Evolutionary conservation across 2,329 filamentous ascomycete species (phyloP).

Genomic region (Calonectria ilicicola): DNA sequence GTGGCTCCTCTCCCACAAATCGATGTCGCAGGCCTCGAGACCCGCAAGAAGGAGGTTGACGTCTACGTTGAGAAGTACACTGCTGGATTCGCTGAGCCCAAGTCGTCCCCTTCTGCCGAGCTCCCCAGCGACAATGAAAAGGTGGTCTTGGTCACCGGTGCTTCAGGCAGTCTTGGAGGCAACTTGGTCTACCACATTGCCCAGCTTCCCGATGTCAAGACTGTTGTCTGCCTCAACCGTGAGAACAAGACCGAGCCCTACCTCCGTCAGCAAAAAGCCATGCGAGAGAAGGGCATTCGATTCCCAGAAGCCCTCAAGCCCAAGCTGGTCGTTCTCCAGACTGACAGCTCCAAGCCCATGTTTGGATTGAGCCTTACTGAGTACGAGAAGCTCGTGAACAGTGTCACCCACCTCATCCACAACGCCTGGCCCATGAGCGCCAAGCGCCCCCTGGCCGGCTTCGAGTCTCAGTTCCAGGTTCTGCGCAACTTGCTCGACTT

Average conservation of each 20-base stretch:
- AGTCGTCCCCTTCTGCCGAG: not conserved
- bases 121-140: not conserved
- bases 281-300: constrained; percentile 11
- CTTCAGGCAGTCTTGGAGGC: constrained; percentile 6
- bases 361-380: constrained; percentile 2
- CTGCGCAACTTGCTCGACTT: constrained; percentile 26
- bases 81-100: not conserved
- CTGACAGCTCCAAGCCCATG: constrained; percentile 12
- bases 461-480: constrained; percentile 35
- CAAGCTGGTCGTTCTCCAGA: constrained; percentile 12
- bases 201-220: constrained; percentile 7
- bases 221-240: constrained; percentile 10
- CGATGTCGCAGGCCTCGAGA: not conserved
- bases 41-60: constrained; percentile 9
- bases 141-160: constrained; percentile 9
- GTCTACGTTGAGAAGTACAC: constrained; percentile 12
- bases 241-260: constrained; percentile 12
- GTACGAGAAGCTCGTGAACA: constrained; percentile 6
- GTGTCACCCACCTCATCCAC: constrained; percentile 30
- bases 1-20: not conserved
- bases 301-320: constrained; percentile 8
- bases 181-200: constrained; percentile 18
- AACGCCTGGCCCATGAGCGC: constrained; percentile 41
- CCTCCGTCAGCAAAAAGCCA: constrained; percentile 12
- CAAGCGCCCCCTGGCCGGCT: constrained; percentile 30